A percentile compares a stretch with the other conserved stretches of the same genome.
These are phyloP conservation scores for Lolium perenne DNA, from an alignment of 176 grass and related monocot species.

Conservation along the genomic window DNA sequence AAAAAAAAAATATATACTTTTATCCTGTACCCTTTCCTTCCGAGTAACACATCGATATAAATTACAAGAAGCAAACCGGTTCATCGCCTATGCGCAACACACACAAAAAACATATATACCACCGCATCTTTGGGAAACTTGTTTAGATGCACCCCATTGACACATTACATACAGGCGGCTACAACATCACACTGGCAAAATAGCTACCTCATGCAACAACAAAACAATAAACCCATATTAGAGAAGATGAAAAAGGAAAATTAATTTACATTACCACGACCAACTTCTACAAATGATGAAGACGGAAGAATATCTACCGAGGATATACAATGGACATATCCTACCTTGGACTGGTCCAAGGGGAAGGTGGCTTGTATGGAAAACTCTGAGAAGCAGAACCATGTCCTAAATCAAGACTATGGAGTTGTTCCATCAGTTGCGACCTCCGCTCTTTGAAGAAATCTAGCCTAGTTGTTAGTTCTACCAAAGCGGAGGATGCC, in stretches of 20 bases:
- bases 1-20: background rate
- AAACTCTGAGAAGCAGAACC: constrained; percentile 70
- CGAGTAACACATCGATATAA: constrained; percentile 23
- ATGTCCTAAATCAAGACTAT: constrained; percentile 91
- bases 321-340: constrained; percentile 54
- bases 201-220: constrained; percentile 35
- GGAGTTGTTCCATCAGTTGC: constrained; percentile 97
- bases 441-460: constrained; percentile 98
- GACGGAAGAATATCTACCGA: constrained; percentile 38
- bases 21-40: background rate
- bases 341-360: constrained; percentile 89
- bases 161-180: constrained; percentile 37
- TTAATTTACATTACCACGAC: constrained; percentile 45
- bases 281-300: constrained; percentile 29
- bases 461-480: constrained; percentile 95
- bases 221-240: constrained; percentile 19
- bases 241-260: constrained; percentile 29
- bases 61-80: constrained; percentile 21
- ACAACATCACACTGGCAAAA: constrained; percentile 26
- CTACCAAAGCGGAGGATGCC: constrained; percentile 91
- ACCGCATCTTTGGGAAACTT: background rate
- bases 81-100: constrained; percentile 4
- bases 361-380: constrained; percentile 73
- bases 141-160: constrained; percentile 30
- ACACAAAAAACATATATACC: constrained; percentile 40